Conservation (phyloP, 1,284 basidiomycete species). For the Coniferiporia weirii region DNA sequence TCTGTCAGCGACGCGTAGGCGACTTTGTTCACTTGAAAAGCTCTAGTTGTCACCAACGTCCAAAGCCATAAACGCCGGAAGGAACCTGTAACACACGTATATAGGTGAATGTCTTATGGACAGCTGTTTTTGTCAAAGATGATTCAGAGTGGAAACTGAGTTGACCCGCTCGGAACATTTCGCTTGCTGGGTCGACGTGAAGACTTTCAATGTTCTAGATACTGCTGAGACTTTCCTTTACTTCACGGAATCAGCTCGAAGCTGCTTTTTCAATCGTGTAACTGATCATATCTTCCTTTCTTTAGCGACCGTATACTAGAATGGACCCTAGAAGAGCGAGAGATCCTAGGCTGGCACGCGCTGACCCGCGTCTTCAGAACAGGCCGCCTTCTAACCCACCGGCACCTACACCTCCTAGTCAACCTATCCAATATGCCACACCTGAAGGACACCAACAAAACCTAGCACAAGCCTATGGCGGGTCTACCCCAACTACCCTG, state of each 20-base stretch:
- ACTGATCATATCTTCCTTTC: constrained; percentile 1
- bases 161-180: constrained; percentile 45
- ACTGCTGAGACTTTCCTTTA: constrained; percentile 60
- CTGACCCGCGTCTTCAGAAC: constrained; percentile 56
- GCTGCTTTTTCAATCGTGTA: not conserved
- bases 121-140: constrained; percentile 39
- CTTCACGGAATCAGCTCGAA: not conserved
- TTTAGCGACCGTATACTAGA: not conserved
- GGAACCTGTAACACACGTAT: too few relatives aligned
- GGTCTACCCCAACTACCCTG: not conserved
- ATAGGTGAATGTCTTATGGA: not conserved
- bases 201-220: constrained; percentile 81
- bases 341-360: constrained; percentile 69
- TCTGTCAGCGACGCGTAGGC: too few relatives aligned
- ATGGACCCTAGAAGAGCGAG: constrained; percentile 80
- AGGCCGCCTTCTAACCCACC: constrained; percentile 41
- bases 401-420: constrained; percentile 24
- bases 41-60: too few relatives aligned
- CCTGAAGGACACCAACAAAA: not conserved
- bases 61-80: too few relatives aligned
- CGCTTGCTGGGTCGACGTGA: constrained; percentile 55
- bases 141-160: constrained; percentile 86
- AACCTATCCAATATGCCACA: constrained; percentile 19
- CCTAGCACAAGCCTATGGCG: not conserved
- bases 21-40: too few relatives aligned